Conservation (phyloP, 805 yeast genomes). For the Wickerhamiella kurtzmanii region DNA sequence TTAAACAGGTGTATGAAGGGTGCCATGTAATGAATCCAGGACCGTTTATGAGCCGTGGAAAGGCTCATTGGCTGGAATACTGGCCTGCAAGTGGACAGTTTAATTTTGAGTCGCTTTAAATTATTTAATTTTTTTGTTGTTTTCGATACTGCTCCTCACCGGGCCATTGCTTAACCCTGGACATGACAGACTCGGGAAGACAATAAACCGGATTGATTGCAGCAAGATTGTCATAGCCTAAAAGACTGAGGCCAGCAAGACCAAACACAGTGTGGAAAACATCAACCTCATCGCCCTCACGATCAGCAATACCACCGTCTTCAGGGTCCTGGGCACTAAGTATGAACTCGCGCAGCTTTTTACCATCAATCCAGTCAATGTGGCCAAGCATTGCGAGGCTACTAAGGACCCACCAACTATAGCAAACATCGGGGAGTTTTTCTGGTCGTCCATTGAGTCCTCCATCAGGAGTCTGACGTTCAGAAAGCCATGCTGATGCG, state of each 20-base stretch:
- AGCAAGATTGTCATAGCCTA: conserved; percentile 47
- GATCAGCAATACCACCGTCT: conserved; percentile 83
- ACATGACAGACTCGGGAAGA: conserved; percentile 36
- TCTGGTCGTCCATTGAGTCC: conserved; percentile 96
- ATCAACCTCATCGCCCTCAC: conserved; percentile 84
- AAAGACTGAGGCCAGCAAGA: conserved; percentile 68
- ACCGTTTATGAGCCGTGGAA: conserved; percentile 31
- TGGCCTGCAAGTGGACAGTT: conserved; percentile 44
- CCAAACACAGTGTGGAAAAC: conserved; percentile 90
- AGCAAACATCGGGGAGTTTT: conserved; percentile 93
- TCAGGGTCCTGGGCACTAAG: conserved; percentile 61
- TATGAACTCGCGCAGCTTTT: conserved; percentile 51
- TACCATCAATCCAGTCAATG: conserved; percentile 64
- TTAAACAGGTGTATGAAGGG: conserved; percentile 68
- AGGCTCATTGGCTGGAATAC: conserved; percentile 62
- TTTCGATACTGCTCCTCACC: conserved; percentile 2
- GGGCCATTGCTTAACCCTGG: conserved; percentile 11
- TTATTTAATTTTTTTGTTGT: not conserved
- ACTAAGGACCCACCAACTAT: conserved; percentile 94
- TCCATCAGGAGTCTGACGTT: conserved; percentile 74
- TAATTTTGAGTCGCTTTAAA: conserved; percentile 5
- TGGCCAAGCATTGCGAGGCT: conserved; percentile 53
- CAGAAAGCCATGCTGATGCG: conserved; percentile 73
- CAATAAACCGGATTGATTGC: conserved; percentile 78
- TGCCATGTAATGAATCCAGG: conserved; percentile 71